phyloP scores from a whole-genome alignment of 495 filamentous ascomycete species.

The Copromyces sp. region DNA sequence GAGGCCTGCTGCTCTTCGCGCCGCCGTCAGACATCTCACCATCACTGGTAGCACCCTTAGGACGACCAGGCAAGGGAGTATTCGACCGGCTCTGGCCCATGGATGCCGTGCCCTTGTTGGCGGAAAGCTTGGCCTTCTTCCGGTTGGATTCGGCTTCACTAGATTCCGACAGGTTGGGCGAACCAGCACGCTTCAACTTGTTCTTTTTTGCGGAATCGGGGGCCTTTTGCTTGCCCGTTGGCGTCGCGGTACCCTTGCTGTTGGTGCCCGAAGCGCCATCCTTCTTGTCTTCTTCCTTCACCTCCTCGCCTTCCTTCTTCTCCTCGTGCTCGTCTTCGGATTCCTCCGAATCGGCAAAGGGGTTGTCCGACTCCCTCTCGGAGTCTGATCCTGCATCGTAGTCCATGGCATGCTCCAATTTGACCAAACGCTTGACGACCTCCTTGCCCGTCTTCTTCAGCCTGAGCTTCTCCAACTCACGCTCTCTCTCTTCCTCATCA shows the following conservation, averaged over 20 bases:
- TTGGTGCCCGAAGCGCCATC: slow-evolving; percentile 54
- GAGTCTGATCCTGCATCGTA: slow-evolving; percentile 72
- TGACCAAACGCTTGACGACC: slow-evolving; percentile 67
- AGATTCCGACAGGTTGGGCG: slow-evolving; percentile 74
- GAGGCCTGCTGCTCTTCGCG: slow-evolving; percentile 24
- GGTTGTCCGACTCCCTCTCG: slow-evolving; percentile 47
- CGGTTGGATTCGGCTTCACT: slow-evolving; percentile 82
- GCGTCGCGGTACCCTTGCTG: slow-evolving; percentile 64
- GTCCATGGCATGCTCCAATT: slow-evolving; percentile 72
- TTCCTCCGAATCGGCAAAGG: slow-evolving; percentile 40
- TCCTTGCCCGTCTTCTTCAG: slow-evolving; percentile 60
- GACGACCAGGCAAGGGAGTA: slow-evolving; percentile 48
- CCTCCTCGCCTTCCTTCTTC: slow-evolving; percentile 35
- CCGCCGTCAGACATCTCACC: slow-evolving; percentile 66
- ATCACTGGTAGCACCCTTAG: slow-evolving; percentile 64
- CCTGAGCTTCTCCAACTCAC: slow-evolving; percentile 57
- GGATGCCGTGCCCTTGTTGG: slow-evolving; percentile 43
- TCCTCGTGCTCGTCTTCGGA: slow-evolving; percentile 29
- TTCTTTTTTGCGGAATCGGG: slow-evolving; percentile 49
- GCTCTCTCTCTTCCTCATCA: slow-evolving; percentile 64
- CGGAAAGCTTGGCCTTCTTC: slow-evolving; percentile 66
- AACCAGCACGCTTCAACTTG: slow-evolving; percentile 76
- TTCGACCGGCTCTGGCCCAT: slow-evolving; percentile 34
- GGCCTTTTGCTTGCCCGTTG: slow-evolving; percentile 51
- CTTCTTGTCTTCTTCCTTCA: slow-evolving; percentile 44